Percentiles rank a stretch among this genome's conserved stretches.
phyloP scores from a whole-genome alignment of 2,329 filamentous ascomycete genomes.

The Hypoxylon sp. region DNA sequence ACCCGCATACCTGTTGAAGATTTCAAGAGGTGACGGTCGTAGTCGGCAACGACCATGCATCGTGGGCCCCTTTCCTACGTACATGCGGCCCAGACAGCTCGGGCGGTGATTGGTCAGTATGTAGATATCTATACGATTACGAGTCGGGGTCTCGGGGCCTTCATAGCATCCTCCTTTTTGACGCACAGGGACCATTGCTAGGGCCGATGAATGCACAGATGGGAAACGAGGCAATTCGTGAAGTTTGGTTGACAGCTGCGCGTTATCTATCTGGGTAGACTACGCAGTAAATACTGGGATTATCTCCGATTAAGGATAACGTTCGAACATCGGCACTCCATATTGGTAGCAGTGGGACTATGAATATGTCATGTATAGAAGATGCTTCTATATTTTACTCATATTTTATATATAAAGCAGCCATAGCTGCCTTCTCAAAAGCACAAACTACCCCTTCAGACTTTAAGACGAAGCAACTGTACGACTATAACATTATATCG shows the following conservation, averaged over 20 bases:
- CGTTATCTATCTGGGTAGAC: not conserved
- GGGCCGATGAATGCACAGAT: not conserved
- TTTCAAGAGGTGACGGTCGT: conserved; percentile 3
- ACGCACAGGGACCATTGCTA: not conserved
- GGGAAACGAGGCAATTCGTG: not conserved
- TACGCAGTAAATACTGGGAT: not conserved
- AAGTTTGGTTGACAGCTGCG: not conserved
- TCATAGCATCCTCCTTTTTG: not conserved
- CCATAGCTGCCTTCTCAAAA: not conserved
- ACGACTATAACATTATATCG: not conserved
- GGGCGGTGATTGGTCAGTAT: not conserved
- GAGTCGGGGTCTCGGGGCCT: conserved; percentile 1
- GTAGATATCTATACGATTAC: not conserved
- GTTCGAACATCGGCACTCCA: not conserved
- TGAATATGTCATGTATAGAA: not conserved
- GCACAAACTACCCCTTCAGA: not conserved
- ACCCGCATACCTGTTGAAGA: conserved; percentile 3
- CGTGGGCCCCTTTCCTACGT: not conserved
- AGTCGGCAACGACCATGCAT: not conserved
- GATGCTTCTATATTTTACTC: not conserved
- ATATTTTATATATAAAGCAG: conserved; percentile 2
- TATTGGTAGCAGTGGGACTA: not conserved
- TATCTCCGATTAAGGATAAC: not conserved
- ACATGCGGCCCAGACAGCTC: not conserved
- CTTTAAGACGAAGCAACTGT: not conserved